These are phyloP conservation scores for Elaeis oleifera DNA, from an alignment of 202 grass and related monocot genomes.

Conservation along the genomic window DNA sequence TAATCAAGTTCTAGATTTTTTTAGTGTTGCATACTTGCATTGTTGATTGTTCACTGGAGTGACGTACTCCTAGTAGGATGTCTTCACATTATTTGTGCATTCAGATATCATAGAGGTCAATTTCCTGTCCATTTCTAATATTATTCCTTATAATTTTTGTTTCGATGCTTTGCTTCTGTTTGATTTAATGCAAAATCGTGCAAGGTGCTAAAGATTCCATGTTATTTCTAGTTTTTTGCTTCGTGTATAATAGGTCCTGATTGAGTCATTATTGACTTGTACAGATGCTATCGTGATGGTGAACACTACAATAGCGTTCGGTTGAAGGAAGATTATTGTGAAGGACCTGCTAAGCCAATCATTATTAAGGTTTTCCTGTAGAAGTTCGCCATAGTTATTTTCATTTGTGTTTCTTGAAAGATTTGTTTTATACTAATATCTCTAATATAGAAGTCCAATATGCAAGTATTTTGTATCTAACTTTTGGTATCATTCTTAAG, in stretches of 20 bases:
- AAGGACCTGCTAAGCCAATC: constrained; percentile 79
- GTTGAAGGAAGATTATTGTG: constrained; percentile 73
- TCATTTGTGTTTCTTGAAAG: constrained; percentile 13
- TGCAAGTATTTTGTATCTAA: constrained; percentile 2
- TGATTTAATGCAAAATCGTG: not conserved
- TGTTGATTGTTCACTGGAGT: too few relatives aligned
- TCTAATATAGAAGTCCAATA: not conserved
- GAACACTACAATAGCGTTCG: constrained; percentile 95
- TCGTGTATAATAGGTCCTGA: not conserved
- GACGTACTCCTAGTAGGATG: too few relatives aligned
- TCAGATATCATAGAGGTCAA: too few relatives aligned
- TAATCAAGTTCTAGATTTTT: too few relatives aligned
- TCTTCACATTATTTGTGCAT: too few relatives aligned
- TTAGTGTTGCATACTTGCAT: too few relatives aligned
- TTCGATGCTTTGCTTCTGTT: too few relatives aligned
- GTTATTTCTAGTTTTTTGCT: not conserved
- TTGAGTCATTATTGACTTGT: constrained; percentile 3
- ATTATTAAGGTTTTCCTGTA: constrained; percentile 56
- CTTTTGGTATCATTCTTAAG: constrained; percentile 4
- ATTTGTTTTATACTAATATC: not conserved
- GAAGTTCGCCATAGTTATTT: not conserved
- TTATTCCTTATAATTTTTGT: too few relatives aligned
- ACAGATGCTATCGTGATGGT: constrained; percentile 73
- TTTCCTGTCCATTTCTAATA: too few relatives aligned
- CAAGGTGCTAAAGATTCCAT: not conserved